Base-by-base conservation (phyloP, 2,329 filamentous ascomycete genomes). In the Keithomyces neogunnii region DNA sequence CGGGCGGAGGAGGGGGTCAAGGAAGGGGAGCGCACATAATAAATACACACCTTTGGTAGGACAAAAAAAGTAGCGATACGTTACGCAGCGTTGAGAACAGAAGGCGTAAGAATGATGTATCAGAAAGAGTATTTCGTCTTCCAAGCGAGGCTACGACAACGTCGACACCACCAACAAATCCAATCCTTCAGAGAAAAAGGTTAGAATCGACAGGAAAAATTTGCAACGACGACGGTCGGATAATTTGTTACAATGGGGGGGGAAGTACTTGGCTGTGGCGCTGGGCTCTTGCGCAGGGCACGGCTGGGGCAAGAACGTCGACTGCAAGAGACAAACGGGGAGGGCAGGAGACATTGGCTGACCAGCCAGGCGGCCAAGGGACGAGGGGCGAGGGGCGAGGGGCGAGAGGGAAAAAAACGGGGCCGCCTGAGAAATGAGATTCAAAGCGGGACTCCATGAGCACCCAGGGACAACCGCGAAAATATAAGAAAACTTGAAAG, bases 121-220 rank as follows among this genome's bases (percentile, higher is more conserved):
- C 28, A 32, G 42, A 26, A 45, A 42, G n/a, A 30, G 9, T 30
- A 43, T 45, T 48, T 47, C 4, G 45, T 48, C 45, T 53, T 53
- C 48, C 51, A 40, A 36, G 45, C 45, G 45, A 51, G 49, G 45
- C 48, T 35, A 51, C 47, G 51, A 53, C 51, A 51, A 51, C 51
- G 40, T 53, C 51, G 45, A 51, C 51, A 36, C 51, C 51, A 53
- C 51, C 51, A 26, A 51, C 44, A 40, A 51, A 48, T 53, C 45
- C 51, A 45, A 31, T 48, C 51, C 35, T 47, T 42, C 45, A 45
- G 45, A 53, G 45, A 50, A 45, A 45, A 47, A n/a, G 5, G 38
- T 33, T 51, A 48, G 45, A 44, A 32, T 11, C 8, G 38, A 36
- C 40, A 49, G 47, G 48, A 53, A 53, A 42, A 33, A 48, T 53